Percentiles rank a stretch among this genome's conserved stretches.
Evolutionary conservation across 352 stramenopile species (phyloP).

Genomic region (Phytophthora tentaculata): DNA sequence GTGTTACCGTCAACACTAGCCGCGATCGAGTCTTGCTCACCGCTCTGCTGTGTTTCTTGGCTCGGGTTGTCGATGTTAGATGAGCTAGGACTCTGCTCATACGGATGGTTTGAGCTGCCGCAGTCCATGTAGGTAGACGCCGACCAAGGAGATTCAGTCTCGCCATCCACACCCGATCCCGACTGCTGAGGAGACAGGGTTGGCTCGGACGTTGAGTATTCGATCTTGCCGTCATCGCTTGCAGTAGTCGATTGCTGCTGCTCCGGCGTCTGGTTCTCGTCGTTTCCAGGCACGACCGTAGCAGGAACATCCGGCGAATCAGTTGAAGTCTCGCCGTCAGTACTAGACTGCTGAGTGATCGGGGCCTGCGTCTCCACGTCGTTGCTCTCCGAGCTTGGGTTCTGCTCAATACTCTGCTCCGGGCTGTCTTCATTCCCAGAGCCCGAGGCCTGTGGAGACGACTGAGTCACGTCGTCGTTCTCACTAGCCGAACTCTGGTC

Average conservation of each 20-base stretch:
- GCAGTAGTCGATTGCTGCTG: no score
- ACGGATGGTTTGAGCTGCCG: not conserved
- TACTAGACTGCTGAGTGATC: constrained; percentile 13
- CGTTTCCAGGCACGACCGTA: constrained; percentile 9
- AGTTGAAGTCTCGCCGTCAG: constrained; percentile 15
- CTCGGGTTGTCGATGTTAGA: constrained; percentile 2
- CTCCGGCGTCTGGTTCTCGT: no score
- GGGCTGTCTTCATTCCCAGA: constrained; percentile 11
- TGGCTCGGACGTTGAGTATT: no score
- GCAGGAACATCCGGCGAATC: constrained; percentile 13
- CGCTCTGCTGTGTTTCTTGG: constrained; percentile 1
- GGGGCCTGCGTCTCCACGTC: constrained; percentile 7
- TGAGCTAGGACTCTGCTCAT: not conserved
- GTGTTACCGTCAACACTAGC: constrained; percentile 5
- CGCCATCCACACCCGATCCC: not conserved
- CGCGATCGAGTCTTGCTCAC: not conserved
- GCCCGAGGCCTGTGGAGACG: not conserved
- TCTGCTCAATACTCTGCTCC: constrained; percentile 9
- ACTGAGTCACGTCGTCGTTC: not conserved
- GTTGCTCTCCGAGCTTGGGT: constrained; percentile 2
- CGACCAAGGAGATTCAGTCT: constrained; percentile 4
- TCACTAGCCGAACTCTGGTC: not conserved
- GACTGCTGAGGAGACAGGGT: constrained; percentile 11
- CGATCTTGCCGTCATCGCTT: no score
- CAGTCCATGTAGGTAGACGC: constrained; percentile 4